Conservation (phyloP, 1,284 basidiomycete genomes). For the Albatrellus sp. region DNA sequence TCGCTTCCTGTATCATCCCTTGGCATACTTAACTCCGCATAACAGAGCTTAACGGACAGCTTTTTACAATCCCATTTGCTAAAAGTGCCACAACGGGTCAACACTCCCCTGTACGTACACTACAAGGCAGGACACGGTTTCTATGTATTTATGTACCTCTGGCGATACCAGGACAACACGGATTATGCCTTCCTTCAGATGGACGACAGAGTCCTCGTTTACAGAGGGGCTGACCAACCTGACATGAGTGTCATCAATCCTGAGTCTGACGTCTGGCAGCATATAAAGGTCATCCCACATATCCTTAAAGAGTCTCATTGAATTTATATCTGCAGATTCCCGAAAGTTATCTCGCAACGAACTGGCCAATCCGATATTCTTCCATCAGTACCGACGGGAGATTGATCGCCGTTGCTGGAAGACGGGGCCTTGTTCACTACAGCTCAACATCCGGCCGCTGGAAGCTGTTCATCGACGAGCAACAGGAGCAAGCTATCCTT, state of each 20-base stretch:
- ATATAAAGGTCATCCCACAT: conserved; percentile 57
- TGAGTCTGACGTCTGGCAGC: conserved; percentile 97
- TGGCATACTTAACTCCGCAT: not conserved
- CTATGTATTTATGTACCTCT: not conserved
- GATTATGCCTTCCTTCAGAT: conserved; percentile 92
- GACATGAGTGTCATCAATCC: conserved; percentile 98
- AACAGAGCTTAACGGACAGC: conserved; percentile 49
- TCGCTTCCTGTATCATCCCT: not conserved
- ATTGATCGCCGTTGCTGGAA: conserved; percentile 88
- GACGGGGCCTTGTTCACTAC: conserved; percentile 87
- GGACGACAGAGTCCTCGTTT: conserved; percentile 91
- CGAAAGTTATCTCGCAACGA: conserved; percentile 74
- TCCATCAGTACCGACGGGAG: conserved; percentile 86
- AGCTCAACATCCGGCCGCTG: conserved; percentile 89
- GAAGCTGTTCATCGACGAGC: conserved; percentile 79
- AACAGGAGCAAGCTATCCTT: conserved; percentile 83
- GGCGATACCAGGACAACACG: conserved; percentile 63
- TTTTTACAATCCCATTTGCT: conserved; percentile 86
- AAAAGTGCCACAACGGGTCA: conserved; percentile 91
- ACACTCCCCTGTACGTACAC: conserved; percentile 65
- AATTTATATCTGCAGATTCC: conserved; percentile 55
- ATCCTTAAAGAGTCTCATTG: not conserved
- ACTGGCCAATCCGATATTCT: conserved; percentile 94
- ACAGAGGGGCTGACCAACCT: conserved; percentile 92
- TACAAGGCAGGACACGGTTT: not conserved